Base-by-base conservation (phyloP, 805 yeast genomes). In the Saturnispora serradocipensis region DNA sequence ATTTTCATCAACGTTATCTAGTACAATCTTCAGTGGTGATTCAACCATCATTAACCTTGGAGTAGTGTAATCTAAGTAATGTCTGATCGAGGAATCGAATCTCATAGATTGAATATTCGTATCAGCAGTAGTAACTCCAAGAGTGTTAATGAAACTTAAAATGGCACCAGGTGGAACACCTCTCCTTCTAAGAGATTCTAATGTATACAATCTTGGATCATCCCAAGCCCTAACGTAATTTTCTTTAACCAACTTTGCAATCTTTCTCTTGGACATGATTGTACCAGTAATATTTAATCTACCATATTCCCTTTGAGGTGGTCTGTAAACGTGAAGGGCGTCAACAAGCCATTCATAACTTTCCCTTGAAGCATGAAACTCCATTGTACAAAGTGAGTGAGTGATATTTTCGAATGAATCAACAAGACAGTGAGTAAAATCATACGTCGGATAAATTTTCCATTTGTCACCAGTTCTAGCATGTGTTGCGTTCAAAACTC, bases 101-200 rank as follows among this genome's bases (percentile, higher is more conserved):
- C 99, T 77, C 9, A 81, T 79, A 18, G 79, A 85, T 74, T 93
- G 98, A 65, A 93, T 93, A 64, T 88, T 88, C 42, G 97, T 84
- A 44, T 90, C 86, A 45, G 91, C 77, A 1, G 98, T 93, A 42
- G 99, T 93, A 52, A 93, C 99, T 63, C 99, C 99, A 60, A 93
- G 77, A 45, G 97, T 91, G 67, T 90, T 88, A 63, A 93, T 86
- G 67, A 93, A 93, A 32, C 89, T 79, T 65, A 93, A 76, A 66
- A 93, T 88, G 28, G 98, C 97, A 44, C 98, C 97, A 11, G 99
- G 99, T 59, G 99, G 99, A 8, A 93, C 84, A 73, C 99, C 99
- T 66, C 99, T 87, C 67, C 99, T 86, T 66, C 88, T 84, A 55
- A 93, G 81, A 48, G 93, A 96, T 60, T 89, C 99, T 61, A 93